phyloP scores from a whole-genome alignment of 176 grass and related monocot species.

The Aegilops sharonensis region DNA sequence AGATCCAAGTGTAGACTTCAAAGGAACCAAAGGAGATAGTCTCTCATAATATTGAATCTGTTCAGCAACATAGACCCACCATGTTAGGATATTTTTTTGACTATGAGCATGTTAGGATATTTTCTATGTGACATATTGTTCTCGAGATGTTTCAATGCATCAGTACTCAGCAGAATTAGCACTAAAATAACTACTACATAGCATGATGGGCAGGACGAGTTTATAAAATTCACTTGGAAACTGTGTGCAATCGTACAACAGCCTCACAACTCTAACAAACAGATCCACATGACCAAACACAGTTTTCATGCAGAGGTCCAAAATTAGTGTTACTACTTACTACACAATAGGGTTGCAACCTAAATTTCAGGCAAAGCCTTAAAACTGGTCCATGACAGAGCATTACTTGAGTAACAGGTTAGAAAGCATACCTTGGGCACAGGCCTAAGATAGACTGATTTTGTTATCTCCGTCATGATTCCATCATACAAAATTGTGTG shows the following conservation, averaged over 20 bases:
- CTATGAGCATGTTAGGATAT: slow-evolving; percentile 17
- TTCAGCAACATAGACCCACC: not conserved
- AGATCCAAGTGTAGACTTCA: slow-evolving; percentile 71
- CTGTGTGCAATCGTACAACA: not conserved
- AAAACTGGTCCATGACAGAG: not conserved
- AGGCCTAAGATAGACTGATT: not conserved
- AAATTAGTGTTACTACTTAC: not conserved
- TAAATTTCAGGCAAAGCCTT: not conserved
- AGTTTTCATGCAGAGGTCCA: not conserved
- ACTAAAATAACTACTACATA: not conserved
- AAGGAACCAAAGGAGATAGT: slow-evolving; percentile 83
- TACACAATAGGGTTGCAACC: not conserved
- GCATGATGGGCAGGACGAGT: not conserved
- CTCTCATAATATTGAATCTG: slow-evolving; percentile 97
- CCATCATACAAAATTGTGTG: not conserved
- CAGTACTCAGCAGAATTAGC: slow-evolving; percentile 12
- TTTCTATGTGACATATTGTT: not conserved
- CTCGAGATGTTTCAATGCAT: slow-evolving; percentile 9
- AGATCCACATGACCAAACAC: not conserved
- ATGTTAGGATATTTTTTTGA: slow-evolving; percentile 25
- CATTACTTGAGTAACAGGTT: not conserved
- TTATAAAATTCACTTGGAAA: not conserved
- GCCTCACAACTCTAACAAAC: not conserved
- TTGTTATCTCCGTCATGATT: not conserved
- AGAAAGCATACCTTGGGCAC: not conserved